Evolutionary conservation across 441 rosid species (phyloP).

Genomic region (Daphne laureola): DNA sequence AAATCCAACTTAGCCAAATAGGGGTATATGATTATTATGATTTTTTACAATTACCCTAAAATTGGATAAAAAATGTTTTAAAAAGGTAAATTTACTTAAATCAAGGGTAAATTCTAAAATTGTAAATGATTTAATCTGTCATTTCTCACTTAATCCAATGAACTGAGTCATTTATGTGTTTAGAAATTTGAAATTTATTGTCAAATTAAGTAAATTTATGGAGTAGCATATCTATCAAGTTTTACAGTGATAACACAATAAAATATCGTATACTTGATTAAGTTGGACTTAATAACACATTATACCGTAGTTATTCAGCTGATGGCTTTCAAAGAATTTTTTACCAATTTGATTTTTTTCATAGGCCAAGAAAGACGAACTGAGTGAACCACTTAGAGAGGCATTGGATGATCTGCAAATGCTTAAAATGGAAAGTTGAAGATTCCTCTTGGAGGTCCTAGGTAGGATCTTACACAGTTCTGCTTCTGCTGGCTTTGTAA

Average conservation of each 20-base stretch:
- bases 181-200: neutral
- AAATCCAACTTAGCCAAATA: neutral
- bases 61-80: neutral
- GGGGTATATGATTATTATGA: neutral
- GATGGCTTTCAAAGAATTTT: no score
- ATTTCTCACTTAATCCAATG: neutral
- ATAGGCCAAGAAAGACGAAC: conserved; percentile 41
- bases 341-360: conserved; percentile 1
- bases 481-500: no score
- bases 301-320: no score
- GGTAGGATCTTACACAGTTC: no score
- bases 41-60: conserved; percentile 4
- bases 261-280: no score
- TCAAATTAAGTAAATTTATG: no score
- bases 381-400: conserved; percentile 39
- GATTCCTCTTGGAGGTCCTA: neutral
- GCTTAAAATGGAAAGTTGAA: conserved; percentile 26
- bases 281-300: no score
- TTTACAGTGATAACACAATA: no score
- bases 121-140: no score
- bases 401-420: conserved; percentile 38
- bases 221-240: no score
- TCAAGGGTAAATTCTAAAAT: no score
- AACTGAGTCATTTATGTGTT: conserved; percentile 1
- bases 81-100: neutral